These are phyloP conservation scores for Trichoderma endophyticum DNA, from an alignment of 2,329 filamentous ascomycete genomes.

Conservation along the genomic window DNA sequence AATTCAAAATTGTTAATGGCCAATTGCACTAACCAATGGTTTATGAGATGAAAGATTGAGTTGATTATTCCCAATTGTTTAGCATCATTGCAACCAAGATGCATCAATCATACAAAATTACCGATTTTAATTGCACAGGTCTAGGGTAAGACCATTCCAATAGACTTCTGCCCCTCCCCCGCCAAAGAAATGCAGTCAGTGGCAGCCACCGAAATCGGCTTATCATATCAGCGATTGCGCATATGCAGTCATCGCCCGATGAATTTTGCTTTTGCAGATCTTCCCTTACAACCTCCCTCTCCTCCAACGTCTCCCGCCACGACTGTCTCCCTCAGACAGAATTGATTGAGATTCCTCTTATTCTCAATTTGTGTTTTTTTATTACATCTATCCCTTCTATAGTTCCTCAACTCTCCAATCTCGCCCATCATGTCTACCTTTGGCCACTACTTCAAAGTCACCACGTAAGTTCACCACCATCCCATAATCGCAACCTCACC, in stretches of 20 bases:
- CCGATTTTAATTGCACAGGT: neutral
- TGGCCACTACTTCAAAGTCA: conserved; percentile 76
- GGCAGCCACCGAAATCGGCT: neutral
- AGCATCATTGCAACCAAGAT: neutral
- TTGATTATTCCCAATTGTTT: neutral
- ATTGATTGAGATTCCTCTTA: neutral
- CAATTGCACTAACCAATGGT: neutral
- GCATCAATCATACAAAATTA: neutral
- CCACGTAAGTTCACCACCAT: conserved; percentile 58
- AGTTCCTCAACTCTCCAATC: neutral
- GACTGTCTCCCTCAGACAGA: neutral
- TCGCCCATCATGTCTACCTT: conserved; percentile 72
- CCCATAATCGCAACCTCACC: neutral
- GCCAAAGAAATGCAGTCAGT: neutral
- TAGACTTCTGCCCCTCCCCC: neutral
- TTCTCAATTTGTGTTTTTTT: neutral
- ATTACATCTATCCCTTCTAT: neutral
- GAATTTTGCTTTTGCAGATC: neutral
- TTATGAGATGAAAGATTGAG: neutral
- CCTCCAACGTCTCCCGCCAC: neutral
- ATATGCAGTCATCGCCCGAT: neutral
- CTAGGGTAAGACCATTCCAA: neutral
- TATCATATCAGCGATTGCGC: neutral
- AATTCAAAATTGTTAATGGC: neutral
- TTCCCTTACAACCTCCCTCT: neutral